Evolutionary conservation across 2,329 filamentous ascomycete species (phyloP).

Genomic region (Periconia sp.): DNA sequence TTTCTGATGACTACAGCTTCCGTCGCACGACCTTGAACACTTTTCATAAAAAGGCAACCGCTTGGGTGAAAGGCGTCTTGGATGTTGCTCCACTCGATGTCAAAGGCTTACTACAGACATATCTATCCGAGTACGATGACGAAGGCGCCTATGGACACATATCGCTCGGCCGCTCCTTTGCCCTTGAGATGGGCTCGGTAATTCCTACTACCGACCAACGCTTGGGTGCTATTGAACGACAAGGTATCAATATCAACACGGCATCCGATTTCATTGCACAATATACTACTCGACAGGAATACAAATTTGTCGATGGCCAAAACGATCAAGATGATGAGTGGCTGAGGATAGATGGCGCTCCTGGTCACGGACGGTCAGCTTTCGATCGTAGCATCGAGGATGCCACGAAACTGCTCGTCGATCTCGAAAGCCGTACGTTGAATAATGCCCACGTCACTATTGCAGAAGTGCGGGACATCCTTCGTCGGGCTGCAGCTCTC

Average conservation of each 20-base stretch:
- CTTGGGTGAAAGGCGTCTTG: constrained; percentile 81
- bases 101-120: constrained; percentile 94
- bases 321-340: constrained; percentile 69
- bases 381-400: constrained; percentile 55
- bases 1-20: constrained; percentile 92
- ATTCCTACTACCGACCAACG: constrained; percentile 88
- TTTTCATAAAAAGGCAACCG: constrained; percentile 76
- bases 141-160: constrained; percentile 90
- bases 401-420: constrained; percentile 66
- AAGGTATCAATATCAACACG: constrained; percentile 80
- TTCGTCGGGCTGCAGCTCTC: constrained; percentile 83
- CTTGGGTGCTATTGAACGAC: constrained; percentile 77
- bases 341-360: constrained; percentile 59
- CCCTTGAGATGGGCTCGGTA: constrained; percentile 85
- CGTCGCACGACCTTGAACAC: constrained; percentile 79
- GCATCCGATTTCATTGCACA: constrained; percentile 96
- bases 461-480: constrained; percentile 76
- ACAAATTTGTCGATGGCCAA: constrained; percentile 81
- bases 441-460: constrained; percentile 73
- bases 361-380: constrained; percentile 20
- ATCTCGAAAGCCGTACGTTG: constrained; percentile 74
- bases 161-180: constrained; percentile 91
- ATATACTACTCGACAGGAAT: constrained; percentile 96
- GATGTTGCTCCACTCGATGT: constrained; percentile 89
- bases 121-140: constrained; percentile 92